phyloP scores from a whole-genome alignment of 2,329 filamentous ascomycete genomes.

The Fusarium drepaniforme region DNA sequence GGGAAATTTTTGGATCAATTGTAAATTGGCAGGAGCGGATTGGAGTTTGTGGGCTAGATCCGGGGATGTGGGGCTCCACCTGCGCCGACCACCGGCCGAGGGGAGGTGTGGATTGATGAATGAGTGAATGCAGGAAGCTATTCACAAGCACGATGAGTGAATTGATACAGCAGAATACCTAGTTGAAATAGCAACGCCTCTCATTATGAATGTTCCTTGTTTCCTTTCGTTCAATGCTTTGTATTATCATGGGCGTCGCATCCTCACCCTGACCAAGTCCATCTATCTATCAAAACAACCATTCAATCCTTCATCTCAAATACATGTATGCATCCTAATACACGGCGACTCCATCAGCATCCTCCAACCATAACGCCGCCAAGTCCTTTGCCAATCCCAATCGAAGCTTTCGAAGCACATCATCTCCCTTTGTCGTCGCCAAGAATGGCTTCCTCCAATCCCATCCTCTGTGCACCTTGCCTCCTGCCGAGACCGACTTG shows the following conservation, averaged over 20 bases:
- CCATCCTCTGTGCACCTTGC: constrained; percentile 73
- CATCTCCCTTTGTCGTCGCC: constrained; percentile 71
- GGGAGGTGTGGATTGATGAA: constrained; percentile 12
- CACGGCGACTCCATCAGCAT: constrained; percentile 68
- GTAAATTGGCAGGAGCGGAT: constrained; percentile 51
- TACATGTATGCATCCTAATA: constrained; percentile 47
- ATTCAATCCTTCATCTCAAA: constrained; percentile 23
- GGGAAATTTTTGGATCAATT: constrained; percentile 48
- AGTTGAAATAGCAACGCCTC: neutral
- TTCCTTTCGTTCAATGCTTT: constrained; percentile 16
- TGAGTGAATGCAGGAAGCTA: neutral
- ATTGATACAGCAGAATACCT: neutral
- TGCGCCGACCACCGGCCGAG: constrained; percentile 39
- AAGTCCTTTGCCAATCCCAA: constrained; percentile 81
- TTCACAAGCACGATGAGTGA: neutral
- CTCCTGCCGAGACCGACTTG: constrained; percentile 69
- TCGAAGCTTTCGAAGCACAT: constrained; percentile 80
- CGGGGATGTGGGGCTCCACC: constrained; percentile 40
- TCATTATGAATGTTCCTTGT: neutral
- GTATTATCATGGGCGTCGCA: constrained; percentile 33
- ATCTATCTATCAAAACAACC: constrained; percentile 21
- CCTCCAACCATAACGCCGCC: constrained; percentile 75
- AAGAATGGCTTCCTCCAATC: constrained; percentile 85
- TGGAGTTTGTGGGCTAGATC: constrained; percentile 45
- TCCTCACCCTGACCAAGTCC: constrained; percentile 20